Evolutionary conservation across 2,329 filamentous ascomycete species (phyloP).

Genomic region (Coniochaeta pulveracea): DNA sequence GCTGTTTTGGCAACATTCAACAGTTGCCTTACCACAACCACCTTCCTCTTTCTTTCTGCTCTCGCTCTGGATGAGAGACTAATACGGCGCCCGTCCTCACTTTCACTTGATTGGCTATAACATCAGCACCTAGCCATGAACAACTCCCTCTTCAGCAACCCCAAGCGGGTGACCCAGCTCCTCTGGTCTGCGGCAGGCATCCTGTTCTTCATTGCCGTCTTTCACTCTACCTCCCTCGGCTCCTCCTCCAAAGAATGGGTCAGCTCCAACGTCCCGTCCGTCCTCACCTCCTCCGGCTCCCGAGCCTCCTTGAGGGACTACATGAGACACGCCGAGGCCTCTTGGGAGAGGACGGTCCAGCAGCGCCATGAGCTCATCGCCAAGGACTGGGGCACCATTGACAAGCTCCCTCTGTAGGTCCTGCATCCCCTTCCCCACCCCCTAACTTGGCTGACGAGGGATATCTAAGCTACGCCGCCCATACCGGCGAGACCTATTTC

Average conservation of each 20-base stretch:
- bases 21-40: too few relatives aligned
- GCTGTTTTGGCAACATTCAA: too few relatives aligned
- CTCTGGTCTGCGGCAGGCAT: conserved; percentile 13
- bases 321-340: conserved; percentile 11
- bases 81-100: neutral
- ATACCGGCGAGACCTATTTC: conserved; percentile 8
- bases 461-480: conserved; percentile 11
- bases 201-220: conserved; percentile 14
- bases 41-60: too few relatives aligned
- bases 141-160: conserved; percentile 7
- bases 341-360: conserved; percentile 17
- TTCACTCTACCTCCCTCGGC: conserved; percentile 9
- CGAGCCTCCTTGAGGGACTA: conserved; percentile 9
- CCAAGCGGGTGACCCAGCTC: conserved; percentile 10
- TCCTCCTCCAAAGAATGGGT: conserved; percentile 15
- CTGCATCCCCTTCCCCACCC: neutral
- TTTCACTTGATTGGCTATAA: neutral
- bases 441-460: conserved; percentile 7
- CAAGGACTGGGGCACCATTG: conserved; percentile 12
- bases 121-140: conserved; percentile 3
- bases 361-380: conserved; percentile 16
- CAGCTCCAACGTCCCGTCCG: conserved; percentile 7
- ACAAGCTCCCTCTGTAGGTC: conserved; percentile 14
- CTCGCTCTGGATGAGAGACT: too few relatives aligned
- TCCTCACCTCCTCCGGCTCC: conserved; percentile 4